Base-by-base conservation (phyloP, 1,284 basidiomycete genomes). In the Trametes hirsuta region DNA sequence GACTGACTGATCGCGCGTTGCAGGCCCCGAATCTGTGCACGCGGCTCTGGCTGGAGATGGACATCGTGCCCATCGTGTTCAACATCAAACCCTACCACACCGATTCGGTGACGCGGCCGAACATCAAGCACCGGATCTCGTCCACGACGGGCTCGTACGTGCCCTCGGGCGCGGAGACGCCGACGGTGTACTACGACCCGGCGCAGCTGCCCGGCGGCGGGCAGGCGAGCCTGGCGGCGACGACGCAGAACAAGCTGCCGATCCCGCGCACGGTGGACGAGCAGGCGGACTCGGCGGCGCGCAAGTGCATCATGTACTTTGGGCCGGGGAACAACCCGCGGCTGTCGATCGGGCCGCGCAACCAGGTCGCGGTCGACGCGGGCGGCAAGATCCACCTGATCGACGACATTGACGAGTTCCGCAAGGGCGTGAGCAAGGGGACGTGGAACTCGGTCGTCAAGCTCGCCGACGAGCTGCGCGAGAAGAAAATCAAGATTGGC, bases 41-140 rank as follows among this genome's bases (percentile, higher is more conserved):
- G 42, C 84, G 85, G 50, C 82, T 91, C 15, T 90, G 91, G 91
- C 72, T 90, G 56, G 87, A 88, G 51, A 72, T 87, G 72, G 89
- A 92, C 71, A 85, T 91, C 53, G 87, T 91, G 18, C 88, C 91
- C 57, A 81, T 90, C 74, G 90, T 90, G 24, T 92, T 91, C 79
- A 91, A 91, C 75, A 91, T 91, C 81, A 91, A 90, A 72, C 81
- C 85, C 9, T 90, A 81, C 82, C 88, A 90, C 72, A 90, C 88
- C 4, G 89, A 91, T 67, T 90, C 88, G 3, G 67, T 85, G 42
- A 89, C 90, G 3, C 80, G 86, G 39, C 86, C 86, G 62, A 91
- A 89, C 72, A 72, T 91, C 76, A 91, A 90, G 72, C 88, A 91
- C 72, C 85, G 88, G 60, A 85, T 91, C 73, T 88, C 86, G 14